Evolutionary conservation across 805 yeast genomes (phyloP).

Genomic region (Alloascoidea africana): DNA sequence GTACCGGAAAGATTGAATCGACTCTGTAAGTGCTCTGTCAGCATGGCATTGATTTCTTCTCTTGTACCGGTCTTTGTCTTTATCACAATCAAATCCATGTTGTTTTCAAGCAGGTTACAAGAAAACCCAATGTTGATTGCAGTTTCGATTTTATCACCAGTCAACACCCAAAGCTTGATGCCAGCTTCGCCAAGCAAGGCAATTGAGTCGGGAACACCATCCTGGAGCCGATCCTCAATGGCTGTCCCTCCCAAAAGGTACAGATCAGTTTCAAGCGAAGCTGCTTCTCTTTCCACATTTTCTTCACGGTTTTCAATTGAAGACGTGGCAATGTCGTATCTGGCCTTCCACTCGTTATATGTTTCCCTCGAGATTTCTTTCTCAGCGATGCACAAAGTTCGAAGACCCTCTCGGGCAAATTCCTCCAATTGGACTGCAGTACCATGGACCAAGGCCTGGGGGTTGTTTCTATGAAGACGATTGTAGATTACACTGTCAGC

Average conservation of each 20-base stretch:
- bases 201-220: slow-evolving; percentile 66
- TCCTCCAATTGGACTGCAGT: slow-evolving; percentile 54
- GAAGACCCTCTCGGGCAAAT: slow-evolving; percentile 62
- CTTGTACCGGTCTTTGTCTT: slow-evolving; percentile 18
- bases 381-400: slow-evolving; percentile 61
- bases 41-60: slow-evolving; percentile 15
- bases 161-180: slow-evolving; percentile 68
- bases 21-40: slow-evolving; percentile 31
- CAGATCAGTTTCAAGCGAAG: slow-evolving; percentile 43
- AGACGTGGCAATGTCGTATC: slow-evolving; percentile 41
- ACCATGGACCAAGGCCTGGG: slow-evolving; percentile 29
- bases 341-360: slow-evolving; percentile 38
- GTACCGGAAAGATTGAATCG: slow-evolving; percentile 29
- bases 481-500: slow-evolving; percentile 61
- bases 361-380: slow-evolving; percentile 27
- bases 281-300: slow-evolving; percentile 34
- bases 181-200: slow-evolving; percentile 55
- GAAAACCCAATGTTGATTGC: slow-evolving; percentile 76
- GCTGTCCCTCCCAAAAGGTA: slow-evolving; percentile 64
- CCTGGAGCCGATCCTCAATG: slow-evolving; percentile 65
- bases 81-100: slow-evolving; percentile 57
- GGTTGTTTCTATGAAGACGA: slow-evolving; percentile 22
- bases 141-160: slow-evolving; percentile 75
- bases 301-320: slow-evolving; percentile 46
- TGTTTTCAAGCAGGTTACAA: slow-evolving; percentile 52